Evolutionary conservation across 805 yeast genomes (phyloP), one percentile per base, ranked within the genome.

Genomic region (Candida maris): DNA sequence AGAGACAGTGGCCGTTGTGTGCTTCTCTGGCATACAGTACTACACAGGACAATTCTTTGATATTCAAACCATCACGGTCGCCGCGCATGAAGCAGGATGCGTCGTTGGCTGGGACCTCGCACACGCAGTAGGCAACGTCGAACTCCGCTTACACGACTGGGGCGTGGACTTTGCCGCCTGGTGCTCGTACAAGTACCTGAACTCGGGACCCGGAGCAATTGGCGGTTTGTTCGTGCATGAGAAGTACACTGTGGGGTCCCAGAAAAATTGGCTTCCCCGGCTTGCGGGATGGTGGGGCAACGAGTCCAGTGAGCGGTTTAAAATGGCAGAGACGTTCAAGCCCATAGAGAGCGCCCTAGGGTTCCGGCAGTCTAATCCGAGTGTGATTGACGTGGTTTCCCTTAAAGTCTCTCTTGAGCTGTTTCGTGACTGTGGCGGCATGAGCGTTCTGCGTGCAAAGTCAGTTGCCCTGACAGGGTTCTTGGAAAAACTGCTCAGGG

Each of bases 261-360:
- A 52, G 27, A 27, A 31, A 16, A 57, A 62, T 31, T 69, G 65
- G 48, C 49, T 68, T 25, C 85, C 95, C 1, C 67, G 97, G 42
- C 65, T 86, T 34, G 95, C 96, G 0, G 97, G 97, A 1, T 89
- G 97, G 97, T 89, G 97, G 96, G 97, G 96, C 1, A 89, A 87
- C 54, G 78, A 82, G 48, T 66, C 81, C 0, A 49, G 51, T 2
- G 76, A 76, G 23, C 64, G 97, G 43, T 89, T 89, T 59, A 69
- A 78, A 50, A 89, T 89, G 97, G 53, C 73, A 38, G 89, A 81
- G 52, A 50, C 67, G 19, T 89, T 86, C 49, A 81, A 80, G 36
- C 95, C 96, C 1, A 83, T 85, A 19, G 64, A 70, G n/a, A 82
- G 93, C 23, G 97, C 97, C 1, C 67, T 85, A 17, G 94, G 95